Evolutionary conservation across 345 rosid species (phyloP).

Genomic region (Microcos paniculata): DNA sequence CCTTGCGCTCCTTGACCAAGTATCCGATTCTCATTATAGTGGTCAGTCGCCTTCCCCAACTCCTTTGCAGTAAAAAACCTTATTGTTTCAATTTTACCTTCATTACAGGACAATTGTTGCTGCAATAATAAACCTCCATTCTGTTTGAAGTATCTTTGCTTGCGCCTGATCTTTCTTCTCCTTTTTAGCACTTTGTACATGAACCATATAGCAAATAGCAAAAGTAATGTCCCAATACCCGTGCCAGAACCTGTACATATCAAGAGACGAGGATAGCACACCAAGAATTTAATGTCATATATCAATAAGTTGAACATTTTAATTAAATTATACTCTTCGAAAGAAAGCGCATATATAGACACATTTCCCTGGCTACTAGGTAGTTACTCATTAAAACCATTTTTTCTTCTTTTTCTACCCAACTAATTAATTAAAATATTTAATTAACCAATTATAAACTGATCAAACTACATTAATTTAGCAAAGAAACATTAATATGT

Average conservation of each 20-base stretch:
- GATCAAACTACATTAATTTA: too few relatives aligned
- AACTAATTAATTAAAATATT: too few relatives aligned
- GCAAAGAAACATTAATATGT: too few relatives aligned
- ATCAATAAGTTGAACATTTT: too few relatives aligned
- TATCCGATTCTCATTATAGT: constrained; percentile 3
- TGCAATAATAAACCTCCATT: constrained; percentile 6
- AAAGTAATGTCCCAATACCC: background rate
- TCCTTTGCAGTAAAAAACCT: constrained; percentile 12
- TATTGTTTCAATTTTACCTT: background rate
- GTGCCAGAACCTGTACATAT: background rate
- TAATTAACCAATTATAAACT: too few relatives aligned
- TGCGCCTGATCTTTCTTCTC: background rate
- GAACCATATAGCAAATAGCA: background rate
- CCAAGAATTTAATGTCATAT: too few relatives aligned
- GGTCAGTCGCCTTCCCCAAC: constrained; percentile 12
- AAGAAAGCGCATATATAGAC: too few relatives aligned
- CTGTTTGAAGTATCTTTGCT: background rate
- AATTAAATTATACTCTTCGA: too few relatives aligned
- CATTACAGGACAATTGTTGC: background rate
- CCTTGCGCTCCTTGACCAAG: constrained; percentile 14
- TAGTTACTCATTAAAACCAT: too few relatives aligned
- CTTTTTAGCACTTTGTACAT: background rate
- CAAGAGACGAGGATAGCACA: too few relatives aligned
- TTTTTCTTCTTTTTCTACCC: too few relatives aligned
- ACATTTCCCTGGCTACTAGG: too few relatives aligned